A percentile compares a stretch with the other conserved stretches of the same genome.
Conservation (phyloP, 140 eudicot genomes). For the Ambrosia hybrid region DNA sequence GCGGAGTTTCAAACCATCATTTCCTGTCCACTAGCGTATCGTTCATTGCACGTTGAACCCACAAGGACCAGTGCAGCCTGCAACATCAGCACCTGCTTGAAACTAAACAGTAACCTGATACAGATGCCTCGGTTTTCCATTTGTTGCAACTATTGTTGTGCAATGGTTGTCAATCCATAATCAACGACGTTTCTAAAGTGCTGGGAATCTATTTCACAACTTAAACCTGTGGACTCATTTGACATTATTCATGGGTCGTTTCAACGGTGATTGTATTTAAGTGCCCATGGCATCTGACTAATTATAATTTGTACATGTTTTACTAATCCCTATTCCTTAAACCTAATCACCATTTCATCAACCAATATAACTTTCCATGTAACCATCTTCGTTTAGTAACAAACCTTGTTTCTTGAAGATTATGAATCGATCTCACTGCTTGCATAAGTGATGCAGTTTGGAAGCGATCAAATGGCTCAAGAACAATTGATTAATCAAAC, state of each 20-base stretch:
- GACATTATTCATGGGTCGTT: no score
- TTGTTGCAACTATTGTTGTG: not conserved
- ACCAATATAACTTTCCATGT: slow-evolving; percentile 6
- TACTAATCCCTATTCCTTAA: not conserved
- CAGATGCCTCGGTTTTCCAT: slow-evolving; percentile 2
- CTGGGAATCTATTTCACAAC: not conserved
- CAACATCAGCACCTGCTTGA: slow-evolving; percentile 14
- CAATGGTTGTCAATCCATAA: no score
- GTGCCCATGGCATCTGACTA: no score
- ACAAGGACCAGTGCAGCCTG: no score
- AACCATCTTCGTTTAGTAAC: not conserved
- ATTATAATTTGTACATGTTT: not conserved
- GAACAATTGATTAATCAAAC: no score
- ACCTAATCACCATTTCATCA: slow-evolving; percentile 16
- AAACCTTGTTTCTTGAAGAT: not conserved
- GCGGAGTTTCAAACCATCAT: not conserved
- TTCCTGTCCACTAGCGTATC: slow-evolving; percentile 1
- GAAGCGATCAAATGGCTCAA: no score
- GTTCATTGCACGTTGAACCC: not conserved
- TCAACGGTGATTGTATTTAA: no score
- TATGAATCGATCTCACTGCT: not conserved
- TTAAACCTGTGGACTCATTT: no score
- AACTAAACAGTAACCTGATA: slow-evolving; percentile 17
- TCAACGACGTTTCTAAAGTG: not conserved
- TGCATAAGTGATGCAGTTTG: not conserved